Evolutionary conservation across 805 yeast genomes (phyloP), one percentile per base, ranked within the genome.

Genomic region (Metschnikowia orientalis): DNA sequence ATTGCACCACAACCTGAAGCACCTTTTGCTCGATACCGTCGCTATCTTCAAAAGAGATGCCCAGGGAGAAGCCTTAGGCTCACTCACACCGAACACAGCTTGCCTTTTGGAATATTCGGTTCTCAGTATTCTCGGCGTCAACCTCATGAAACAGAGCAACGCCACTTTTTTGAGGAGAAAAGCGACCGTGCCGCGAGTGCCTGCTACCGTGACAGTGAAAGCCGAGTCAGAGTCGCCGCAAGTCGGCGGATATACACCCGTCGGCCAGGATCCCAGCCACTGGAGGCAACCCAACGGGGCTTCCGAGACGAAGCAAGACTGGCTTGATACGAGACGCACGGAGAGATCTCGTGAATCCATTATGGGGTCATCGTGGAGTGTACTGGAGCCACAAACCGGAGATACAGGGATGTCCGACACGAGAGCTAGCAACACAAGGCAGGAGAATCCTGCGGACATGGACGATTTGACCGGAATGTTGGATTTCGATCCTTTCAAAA

Each of bases 1-100:
- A 1, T 57, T 87, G 34, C 78, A 80, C 51, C 83, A 77, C 50
- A 87, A 79, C 32, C 76, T 80, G 51, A 81, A 77, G 44, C 67
- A 58, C 20, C 59, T 83, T 29, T 57, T 87, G 28, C 56, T 64
- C 13, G 71, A 63, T 18, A 66, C 77, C 2, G 56, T 80, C 2
- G 57, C 63, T 14, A 74, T 71, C 30, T 57, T 81, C 37, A 73
- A 65, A 43, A 46, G 53, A 9, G 83, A 78, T 45, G 69, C 76
- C 28, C 59, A 57, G 13, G 57, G 68, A 28, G 77, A 73, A 12
- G 77, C 86, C 1, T 87, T 88, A 0, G 68, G 78, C 23, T 27
- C 42, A 3, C 53, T 82, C 16, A 74, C 84, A 6, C 63, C 64
- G 42, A 73, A 72, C 40, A 74, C 84, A 28, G 63, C 75, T 26